These are phyloP conservation scores for Cyclotella kingstonii DNA, from an alignment of 108 stramenopile species.

Conservation along the genomic window DNA sequence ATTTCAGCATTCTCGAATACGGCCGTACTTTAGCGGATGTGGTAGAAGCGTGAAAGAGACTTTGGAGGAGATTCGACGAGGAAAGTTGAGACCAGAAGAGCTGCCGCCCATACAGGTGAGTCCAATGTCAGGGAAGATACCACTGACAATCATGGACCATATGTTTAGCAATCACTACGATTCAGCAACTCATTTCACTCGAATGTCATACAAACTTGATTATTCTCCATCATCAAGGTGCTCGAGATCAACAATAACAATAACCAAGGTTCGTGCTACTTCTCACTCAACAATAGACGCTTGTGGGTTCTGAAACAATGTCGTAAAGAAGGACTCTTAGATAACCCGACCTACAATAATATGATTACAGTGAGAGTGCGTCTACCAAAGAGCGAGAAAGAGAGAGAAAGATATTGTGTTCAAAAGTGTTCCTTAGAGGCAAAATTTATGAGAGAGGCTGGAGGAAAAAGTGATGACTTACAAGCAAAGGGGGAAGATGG, in stretches of 20 bases:
- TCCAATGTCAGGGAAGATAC: not conserved
- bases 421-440: slow-evolving; percentile 77
- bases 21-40: slow-evolving; percentile 87
- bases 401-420: slow-evolving; percentile 61
- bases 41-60: slow-evolving; percentile 77
- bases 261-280: slow-evolving; percentile 74
- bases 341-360: slow-evolving; percentile 28
- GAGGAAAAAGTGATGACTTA: no score
- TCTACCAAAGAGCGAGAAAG: slow-evolving; percentile 57
- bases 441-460: slow-evolving; percentile 52
- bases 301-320: slow-evolving; percentile 89
- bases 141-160: not conserved
- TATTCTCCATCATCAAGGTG: slow-evolving; percentile 27
- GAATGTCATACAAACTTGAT: not conserved
- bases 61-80: slow-evolving; percentile 70
- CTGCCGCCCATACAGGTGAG: slow-evolving; percentile 86
- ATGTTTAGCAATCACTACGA: not conserved
- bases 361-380: slow-evolving; percentile 66
- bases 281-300: slow-evolving; percentile 90
- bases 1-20: slow-evolving; percentile 89
- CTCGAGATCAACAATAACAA: slow-evolving; percentile 64
- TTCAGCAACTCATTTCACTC: not conserved
- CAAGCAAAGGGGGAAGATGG: no score
- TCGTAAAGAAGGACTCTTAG: slow-evolving; percentile 67
- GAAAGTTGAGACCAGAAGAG: slow-evolving; percentile 53